Evolutionary conservation across 139 green algal species (phyloP), one percentile per base, ranked within the genome.

Genomic region (Astrephomene gubernaculifera): DNA sequence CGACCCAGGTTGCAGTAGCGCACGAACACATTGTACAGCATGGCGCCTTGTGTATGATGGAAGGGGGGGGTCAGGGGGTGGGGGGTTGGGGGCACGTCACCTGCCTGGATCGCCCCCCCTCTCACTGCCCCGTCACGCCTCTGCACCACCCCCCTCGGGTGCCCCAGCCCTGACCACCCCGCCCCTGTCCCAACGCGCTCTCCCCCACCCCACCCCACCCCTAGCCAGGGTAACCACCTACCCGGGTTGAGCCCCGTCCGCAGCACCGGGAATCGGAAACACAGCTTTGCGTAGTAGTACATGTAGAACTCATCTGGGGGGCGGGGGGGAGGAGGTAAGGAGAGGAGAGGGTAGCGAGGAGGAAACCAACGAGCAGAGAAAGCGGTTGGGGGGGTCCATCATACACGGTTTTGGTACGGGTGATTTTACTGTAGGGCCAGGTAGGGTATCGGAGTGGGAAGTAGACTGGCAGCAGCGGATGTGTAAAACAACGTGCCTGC

Each of bases 211-310:
- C 61, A 9, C 21, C 29, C 61, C 29, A 25, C 29, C 29, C 14
- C 5, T 39, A 2, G 22, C 6, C 29, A 39, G 3, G 19, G 9
- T 5, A 12, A 35, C 65, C 35, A 71, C 83, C 54, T 63, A 93
- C 90, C 90, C 60, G 90, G 90, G 61, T 94, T 94, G 60, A 91
- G 61, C 12, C 90, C 90, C 27, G 87, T 87, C 1, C 87, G 73
- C 38, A 86, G 57, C 31, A 94, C 71, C 27, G 90, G 90, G 85
- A 94, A 94, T 67, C 92, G 92, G 78, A 94, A 94, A 85, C 90
- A 94, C 70, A 94, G 79, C 71, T 90, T 86, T 1, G 36, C 14
- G 65, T 92, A 94, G 68, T 86, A 94, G 76, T 92, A 94, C 52
- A 92, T 52, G 73, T 86, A 88, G 78, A 94, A 92, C 83, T 94